These are phyloP conservation scores for Rhizopogon parksii DNA, from an alignment of 1,284 basidiomycete species.

Conservation along the genomic window DNA sequence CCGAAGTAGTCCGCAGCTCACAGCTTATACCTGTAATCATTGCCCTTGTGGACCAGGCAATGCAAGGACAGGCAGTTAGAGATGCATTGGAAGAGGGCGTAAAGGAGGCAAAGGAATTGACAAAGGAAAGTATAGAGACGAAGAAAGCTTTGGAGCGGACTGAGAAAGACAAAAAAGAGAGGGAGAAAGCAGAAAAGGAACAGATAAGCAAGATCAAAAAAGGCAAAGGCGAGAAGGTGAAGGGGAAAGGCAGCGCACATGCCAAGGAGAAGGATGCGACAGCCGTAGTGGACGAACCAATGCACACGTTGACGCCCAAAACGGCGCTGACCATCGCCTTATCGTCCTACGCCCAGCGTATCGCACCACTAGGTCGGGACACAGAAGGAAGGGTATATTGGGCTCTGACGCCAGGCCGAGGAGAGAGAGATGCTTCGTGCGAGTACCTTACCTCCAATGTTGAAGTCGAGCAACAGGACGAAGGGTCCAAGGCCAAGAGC, in stretches of 20 bases:
- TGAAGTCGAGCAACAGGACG: conserved; percentile 15
- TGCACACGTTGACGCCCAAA: conserved; percentile 21
- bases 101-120: conserved; percentile 46
- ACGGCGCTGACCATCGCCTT: conserved; percentile 28
- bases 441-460: conserved; percentile 33
- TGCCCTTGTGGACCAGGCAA: conserved; percentile 46
- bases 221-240: neutral
- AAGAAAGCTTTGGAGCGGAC: conserved; percentile 37
- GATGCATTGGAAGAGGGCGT: conserved; percentile 51
- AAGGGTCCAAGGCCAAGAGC: conserved; percentile 22
- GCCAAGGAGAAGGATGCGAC: conserved; percentile 18
- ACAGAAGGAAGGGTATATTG: conserved; percentile 47
- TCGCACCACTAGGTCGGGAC: conserved; percentile 44
- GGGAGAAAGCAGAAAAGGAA: conserved; percentile 16
- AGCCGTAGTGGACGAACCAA: conserved; percentile 14
- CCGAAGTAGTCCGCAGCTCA: conserved; percentile 39
- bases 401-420: conserved; percentile 41
- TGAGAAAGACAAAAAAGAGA: conserved; percentile 37
- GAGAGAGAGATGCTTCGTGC: conserved; percentile 40
- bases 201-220: conserved; percentile 22
- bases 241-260: neutral
- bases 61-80: conserved; percentile 42
- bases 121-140: conserved; percentile 27
- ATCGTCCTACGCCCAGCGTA: conserved; percentile 35
- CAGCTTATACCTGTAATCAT: conserved; percentile 62